Base-by-base conservation (phyloP, 2,329 filamentous ascomycete species). In the Parastagonospora nodorum region DNA sequence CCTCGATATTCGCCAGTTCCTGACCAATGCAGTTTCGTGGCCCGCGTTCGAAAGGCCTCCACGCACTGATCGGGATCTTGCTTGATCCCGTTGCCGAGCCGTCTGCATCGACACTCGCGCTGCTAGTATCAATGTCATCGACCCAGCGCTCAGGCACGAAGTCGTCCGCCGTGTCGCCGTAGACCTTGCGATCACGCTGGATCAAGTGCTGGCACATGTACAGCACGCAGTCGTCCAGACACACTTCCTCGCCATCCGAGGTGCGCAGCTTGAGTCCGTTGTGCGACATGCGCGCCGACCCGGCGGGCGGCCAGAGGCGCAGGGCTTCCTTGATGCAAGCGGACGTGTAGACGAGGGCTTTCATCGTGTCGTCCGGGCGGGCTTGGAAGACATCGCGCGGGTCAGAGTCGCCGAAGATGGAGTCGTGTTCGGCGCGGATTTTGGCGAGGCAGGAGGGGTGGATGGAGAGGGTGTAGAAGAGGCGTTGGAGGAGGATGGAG, bases 21-120 rank as follows among this genome's bases (percentile, higher is more conserved):
- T 84, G 82, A 0, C 82, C 83, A 33, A 85, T 81, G 58, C 84
- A 87, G 50, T 81, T 81, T 12, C 83, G 67, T 2, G 78, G 75
- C 0, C 84, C 84, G 41, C 78, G 74, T 58, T 82, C 80, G 63
- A 86, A 86, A 0, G 80, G 73, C 7, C 82, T 74, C 76, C 77
- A 86, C 0, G 81, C 80, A 45, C 57, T 78, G 71, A 54, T 27
- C 59, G 75, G 61, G 66, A 75, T 53, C 69, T 63, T 55, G 36
- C 56, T 61, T 2, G 48, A 53, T 24, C 55, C 53, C 2, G 46
- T 40, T n/a, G 51, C 46, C 4, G 42, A 42, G 2, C 42, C 49
- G 10, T 53, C 51, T 2, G 54, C 55, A 8, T 66, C 62, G 10
- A 54, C 47, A 12, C 46, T 51, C 9, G 50, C 51, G 15, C 58